Percentiles rank a stretch among this genome's conserved stretches.
phyloP scores from a whole-genome alignment of 371 early-diverging fungal species.

The Syncephalastrum monosporum region DNA sequence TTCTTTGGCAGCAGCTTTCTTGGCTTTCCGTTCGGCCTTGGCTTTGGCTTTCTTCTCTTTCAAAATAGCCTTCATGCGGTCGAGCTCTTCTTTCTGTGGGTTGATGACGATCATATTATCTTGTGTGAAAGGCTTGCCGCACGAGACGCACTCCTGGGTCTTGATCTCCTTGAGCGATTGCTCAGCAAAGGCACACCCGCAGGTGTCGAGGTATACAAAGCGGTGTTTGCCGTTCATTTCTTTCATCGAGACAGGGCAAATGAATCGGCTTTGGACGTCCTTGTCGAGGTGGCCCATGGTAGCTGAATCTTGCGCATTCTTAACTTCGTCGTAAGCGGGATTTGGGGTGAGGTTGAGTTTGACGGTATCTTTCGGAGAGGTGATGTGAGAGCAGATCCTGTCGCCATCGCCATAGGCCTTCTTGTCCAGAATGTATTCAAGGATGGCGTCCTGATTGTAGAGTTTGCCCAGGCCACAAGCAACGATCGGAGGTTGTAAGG shows the following conservation, averaged over 20 bases:
- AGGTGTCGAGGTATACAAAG: constrained; percentile 76
- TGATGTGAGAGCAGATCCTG: constrained; percentile 79
- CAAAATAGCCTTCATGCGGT: constrained; percentile 52
- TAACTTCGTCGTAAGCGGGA: constrained; percentile 57
- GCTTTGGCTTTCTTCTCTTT: constrained; percentile 56
- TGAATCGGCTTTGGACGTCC: constrained; percentile 61
- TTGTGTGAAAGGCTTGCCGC: constrained; percentile 61
- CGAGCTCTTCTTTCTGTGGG: constrained; percentile 64
- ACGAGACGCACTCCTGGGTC: constrained; percentile 61
- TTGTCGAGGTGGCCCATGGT: constrained; percentile 52
- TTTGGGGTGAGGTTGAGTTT: constrained; percentile 74
- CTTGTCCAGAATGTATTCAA: constrained; percentile 81
- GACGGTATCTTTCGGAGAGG: constrained; percentile 69
- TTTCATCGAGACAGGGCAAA: constrained; percentile 90
- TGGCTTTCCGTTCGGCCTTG: constrained; percentile 58
- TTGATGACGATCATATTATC: constrained; percentile 77
- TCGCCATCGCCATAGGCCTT: constrained; percentile 82
- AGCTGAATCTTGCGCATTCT: constrained; percentile 28
- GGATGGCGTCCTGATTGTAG: constrained; percentile 89
- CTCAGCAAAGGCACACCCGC: constrained; percentile 90
- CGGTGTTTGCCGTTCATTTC: constrained; percentile 92
- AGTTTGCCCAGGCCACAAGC: constrained; percentile 82
- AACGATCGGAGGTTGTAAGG: constrained; percentile 79
- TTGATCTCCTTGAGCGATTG: constrained; percentile 80
- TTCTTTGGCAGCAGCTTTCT: constrained; percentile 35